Conservation (phyloP, 352 stramenopile genomes). For the Vaucheria bursata region DNA sequence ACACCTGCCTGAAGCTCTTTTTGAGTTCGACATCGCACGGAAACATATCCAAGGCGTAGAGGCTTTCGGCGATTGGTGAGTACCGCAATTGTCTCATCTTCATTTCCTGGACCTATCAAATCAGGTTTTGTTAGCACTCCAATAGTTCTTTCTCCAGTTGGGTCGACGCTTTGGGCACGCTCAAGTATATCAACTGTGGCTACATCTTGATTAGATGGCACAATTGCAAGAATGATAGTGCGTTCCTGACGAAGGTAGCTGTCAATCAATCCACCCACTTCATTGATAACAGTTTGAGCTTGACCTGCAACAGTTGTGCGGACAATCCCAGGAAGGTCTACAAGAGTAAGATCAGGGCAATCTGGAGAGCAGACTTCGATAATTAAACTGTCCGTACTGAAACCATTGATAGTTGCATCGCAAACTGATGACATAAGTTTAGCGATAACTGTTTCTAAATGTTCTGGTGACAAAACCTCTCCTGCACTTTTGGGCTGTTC, state of each 20-base stretch:
- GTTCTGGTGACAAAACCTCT: slow-evolving; percentile 24
- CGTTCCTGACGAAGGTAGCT: slow-evolving; percentile 62
- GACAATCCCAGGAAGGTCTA: slow-evolving; percentile 65
- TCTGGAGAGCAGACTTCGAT: slow-evolving; percentile 47
- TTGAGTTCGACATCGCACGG: slow-evolving; percentile 56
- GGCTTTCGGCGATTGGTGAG: slow-evolving; percentile 84
- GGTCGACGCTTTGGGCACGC: slow-evolving; percentile 55
- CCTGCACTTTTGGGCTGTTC: slow-evolving; percentile 36
- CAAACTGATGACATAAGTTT: slow-evolving; percentile 54
- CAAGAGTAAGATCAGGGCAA: slow-evolving; percentile 66
- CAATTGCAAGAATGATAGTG: slow-evolving; percentile 68
- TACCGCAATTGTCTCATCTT: slow-evolving; percentile 67
- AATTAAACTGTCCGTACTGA: slow-evolving; percentile 63
- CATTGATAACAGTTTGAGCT: slow-evolving; percentile 46
- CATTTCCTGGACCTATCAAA: slow-evolving; percentile 59
- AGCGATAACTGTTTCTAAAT: slow-evolving; percentile 32
- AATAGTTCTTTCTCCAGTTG: slow-evolving; percentile 49
- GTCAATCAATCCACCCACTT: slow-evolving; percentile 61
- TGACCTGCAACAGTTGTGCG: slow-evolving; percentile 59
- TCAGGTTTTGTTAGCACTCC: slow-evolving; percentile 55
- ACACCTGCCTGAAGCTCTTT: slow-evolving; percentile 25
- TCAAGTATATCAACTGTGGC: slow-evolving; percentile 69
- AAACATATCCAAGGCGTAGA: slow-evolving; percentile 93
- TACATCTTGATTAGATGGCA: slow-evolving; percentile 68
- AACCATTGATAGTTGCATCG: slow-evolving; percentile 52